phyloP scores from a whole-genome alignment of 176 grass and related monocot genomes.

The Aegilops longissima region DNA sequence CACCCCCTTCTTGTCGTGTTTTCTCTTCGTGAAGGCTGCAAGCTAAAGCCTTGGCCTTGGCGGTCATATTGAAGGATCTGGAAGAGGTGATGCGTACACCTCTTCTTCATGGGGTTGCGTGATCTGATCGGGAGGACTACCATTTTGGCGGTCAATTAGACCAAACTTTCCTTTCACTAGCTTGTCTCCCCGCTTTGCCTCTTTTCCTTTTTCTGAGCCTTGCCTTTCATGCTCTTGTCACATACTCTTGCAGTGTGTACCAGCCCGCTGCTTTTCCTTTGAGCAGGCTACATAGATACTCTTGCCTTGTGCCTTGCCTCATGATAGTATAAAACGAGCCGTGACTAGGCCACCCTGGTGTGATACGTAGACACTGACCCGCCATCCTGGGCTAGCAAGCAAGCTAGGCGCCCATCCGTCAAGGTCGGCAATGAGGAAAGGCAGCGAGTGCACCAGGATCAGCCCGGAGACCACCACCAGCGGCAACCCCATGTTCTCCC shows the following conservation, averaged over 20 bases:
- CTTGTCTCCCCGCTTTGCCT: slow-evolving; percentile 37
- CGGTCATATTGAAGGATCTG: slow-evolving; percentile 39
- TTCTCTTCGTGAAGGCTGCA: slow-evolving; percentile 31
- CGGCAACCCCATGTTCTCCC: slow-evolving; percentile 37
- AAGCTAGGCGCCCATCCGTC: not conserved
- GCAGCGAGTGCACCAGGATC: slow-evolving; percentile 48
- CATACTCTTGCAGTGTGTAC: slow-evolving; percentile 1
- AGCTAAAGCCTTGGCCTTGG: not conserved
- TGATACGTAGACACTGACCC: slow-evolving; percentile 19
- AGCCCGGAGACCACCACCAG: slow-evolving; percentile 49
- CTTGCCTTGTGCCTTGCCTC: not conserved
- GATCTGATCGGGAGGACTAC: slow-evolving; percentile 28
- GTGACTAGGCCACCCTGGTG: slow-evolving; percentile 2
- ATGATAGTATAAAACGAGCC: slow-evolving; percentile 44
- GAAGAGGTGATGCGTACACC: slow-evolving; percentile 20
- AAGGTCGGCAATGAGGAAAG: slow-evolving; percentile 48
- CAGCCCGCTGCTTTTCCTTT: slow-evolving; percentile 30
- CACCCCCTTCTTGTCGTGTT: not conserved
- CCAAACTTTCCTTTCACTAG: slow-evolving; percentile 47
- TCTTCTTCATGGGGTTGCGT: slow-evolving; percentile 24
- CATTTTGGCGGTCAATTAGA: slow-evolving; percentile 48
- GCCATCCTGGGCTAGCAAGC: not conserved
- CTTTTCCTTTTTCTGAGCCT: slow-evolving; percentile 49
- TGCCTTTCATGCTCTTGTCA: slow-evolving; percentile 66
- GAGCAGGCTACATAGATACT: not conserved